Conservation (phyloP, 2,329 filamentous ascomycete species). For the Fusarium oligoseptatum region DNA sequence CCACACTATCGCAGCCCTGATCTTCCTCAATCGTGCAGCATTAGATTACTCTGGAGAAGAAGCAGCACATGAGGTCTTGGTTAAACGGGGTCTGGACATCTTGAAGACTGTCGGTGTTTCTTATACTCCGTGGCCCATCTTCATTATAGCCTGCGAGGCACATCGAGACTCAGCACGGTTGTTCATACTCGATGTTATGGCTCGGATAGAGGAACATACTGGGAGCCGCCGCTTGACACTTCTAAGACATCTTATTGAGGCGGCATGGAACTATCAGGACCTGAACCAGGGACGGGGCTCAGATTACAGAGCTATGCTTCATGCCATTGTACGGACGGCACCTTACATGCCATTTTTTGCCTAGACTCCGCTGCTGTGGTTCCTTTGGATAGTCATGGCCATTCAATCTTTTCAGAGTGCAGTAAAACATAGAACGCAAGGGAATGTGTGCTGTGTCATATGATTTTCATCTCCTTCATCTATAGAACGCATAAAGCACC, state of each 20-base stretch:
- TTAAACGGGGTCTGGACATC: background rate
- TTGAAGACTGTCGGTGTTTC: background rate
- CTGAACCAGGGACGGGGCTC: background rate
- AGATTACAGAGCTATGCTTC: background rate
- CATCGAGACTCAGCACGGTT: background rate
- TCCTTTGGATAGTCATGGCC: background rate
- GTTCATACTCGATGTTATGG: background rate
- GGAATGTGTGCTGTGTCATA: background rate
- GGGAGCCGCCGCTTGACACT: background rate
- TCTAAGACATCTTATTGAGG: background rate
- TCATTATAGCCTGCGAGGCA: background rate
- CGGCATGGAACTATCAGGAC: background rate
- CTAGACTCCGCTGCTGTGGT: background rate
- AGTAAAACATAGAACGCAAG: background rate
- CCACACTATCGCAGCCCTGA: background rate
- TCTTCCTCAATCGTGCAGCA: background rate
- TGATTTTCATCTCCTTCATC: background rate
- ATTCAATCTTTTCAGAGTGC: background rate
- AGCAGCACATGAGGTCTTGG: background rate
- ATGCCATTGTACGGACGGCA: background rate
- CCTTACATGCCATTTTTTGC: constrained; percentile 1
- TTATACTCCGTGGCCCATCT: background rate
- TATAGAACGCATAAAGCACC: background rate
- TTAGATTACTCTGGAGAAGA: background rate
- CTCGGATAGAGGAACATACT: background rate